Base-by-base conservation (phyloP, 2,329 filamentous ascomycete genomes). In the Diaporthe velutina region DNA sequence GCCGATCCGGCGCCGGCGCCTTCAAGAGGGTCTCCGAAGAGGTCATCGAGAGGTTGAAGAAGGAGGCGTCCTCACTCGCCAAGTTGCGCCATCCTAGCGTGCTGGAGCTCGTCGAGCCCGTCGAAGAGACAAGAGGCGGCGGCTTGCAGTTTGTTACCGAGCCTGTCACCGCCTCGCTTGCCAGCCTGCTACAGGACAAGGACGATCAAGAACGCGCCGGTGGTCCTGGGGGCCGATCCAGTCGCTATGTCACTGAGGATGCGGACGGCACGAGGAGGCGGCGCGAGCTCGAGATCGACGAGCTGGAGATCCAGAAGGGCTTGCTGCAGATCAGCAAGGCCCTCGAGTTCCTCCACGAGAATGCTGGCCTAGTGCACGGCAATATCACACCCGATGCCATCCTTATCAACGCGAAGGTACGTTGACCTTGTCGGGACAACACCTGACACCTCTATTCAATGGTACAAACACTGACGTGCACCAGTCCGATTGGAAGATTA, bases 91-190 rank as follows among this genome's bases (percentile, higher is more conserved):
- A 99, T 82, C 97, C 97, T 1, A 97, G 94, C 78, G 92, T 99
- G 71, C 88, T 99, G 60, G 97, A 99, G 82, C 89, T 99, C 48
- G 93, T 96, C 58, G 97, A 99, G 83, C 97, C 97, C 0, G 94
- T 98, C 9, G 97, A 99, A 83, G 97, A 99, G 77, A 98, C 95
- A 17, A 90, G 97, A 75, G 94, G 91, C 79, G 96, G 97, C 4
- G 96, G 96, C 1, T 86, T 99, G 75, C 97, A 98, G 88, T 99
- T 99, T 85, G 96, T 95, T 35, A 98, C 97, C 0, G 97, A 99
- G 82, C 90, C 93, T 1, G 94, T 99, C 45, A 97, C 95, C 1
- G 93, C 95, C 9, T 98, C 95, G n/a, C 87, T 99, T 71, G 92
- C 94, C 22, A 93, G 93, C 30, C 82, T 98, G 42, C 82, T 99